Percentiles rank a stretch among this genome's conserved stretches.
Evolutionary conservation across 2,329 filamentous ascomycete species (phyloP).

Genomic region (Fusarium caatingaense): DNA sequence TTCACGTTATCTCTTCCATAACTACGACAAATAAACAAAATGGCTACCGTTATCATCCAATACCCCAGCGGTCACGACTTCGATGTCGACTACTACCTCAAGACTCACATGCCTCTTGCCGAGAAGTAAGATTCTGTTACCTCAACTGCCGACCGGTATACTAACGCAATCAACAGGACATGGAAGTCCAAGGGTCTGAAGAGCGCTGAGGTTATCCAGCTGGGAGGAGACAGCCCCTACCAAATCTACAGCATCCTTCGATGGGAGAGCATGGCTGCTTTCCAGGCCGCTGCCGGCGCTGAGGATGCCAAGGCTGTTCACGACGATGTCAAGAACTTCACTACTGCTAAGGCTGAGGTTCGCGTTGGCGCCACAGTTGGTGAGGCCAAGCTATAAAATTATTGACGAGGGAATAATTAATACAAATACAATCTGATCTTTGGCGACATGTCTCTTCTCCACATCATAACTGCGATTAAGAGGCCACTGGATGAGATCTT

Average conservation of each 20-base stretch:
- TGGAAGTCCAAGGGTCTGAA: constrained; percentile 1
- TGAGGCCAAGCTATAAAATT: not conserved
- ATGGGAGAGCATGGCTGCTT: constrained; percentile 19
- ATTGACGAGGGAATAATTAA: too few species aligned
- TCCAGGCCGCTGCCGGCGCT: constrained; percentile 7
- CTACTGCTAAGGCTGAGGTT: not conserved
- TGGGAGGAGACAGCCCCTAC: constrained; percentile 10
- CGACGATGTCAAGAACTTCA: constrained; percentile 22
- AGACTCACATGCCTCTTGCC: constrained; percentile 9
- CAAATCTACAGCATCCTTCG: constrained; percentile 6
- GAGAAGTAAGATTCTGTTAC: not conserved
- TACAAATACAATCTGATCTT: too few species aligned
- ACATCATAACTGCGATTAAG: too few species aligned
- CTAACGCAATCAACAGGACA: not conserved
- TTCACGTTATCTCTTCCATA: too few species aligned
- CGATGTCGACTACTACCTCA: constrained; percentile 20
- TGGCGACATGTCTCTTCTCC: too few species aligned
- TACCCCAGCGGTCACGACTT: constrained; percentile 26
- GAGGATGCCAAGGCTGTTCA: constrained; percentile 10
- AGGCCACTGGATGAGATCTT: too few species aligned
- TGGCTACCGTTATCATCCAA: constrained; percentile 16
- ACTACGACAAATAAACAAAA: not conserved
- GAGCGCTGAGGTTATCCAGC: constrained; percentile 8
- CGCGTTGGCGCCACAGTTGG: constrained; percentile 1
- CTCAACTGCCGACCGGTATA: accelerated